A percentile compares a stretch with the other conserved stretches of the same genome.
Evolutionary conservation across 2,329 filamentous ascomycete genomes (phyloP).

Genomic region (Neofusicoccum umdonicola): DNA sequence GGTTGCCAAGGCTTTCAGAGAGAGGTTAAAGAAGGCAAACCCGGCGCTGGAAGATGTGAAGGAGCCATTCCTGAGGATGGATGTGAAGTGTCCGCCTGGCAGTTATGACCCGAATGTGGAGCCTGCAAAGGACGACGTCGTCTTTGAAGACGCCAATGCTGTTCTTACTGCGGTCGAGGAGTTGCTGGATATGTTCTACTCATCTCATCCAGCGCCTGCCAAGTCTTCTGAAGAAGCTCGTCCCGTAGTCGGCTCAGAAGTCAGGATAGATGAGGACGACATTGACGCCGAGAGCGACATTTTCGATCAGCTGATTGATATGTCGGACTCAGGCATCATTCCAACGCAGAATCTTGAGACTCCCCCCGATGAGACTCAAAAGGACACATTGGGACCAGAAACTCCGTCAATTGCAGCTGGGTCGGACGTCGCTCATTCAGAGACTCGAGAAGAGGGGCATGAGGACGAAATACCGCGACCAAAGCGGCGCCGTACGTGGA

Average conservation of each 20-base stretch:
- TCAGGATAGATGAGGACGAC: not conserved
- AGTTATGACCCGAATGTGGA: conserved; percentile 73
- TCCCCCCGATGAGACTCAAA: not conserved
- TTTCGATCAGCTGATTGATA: not conserved
- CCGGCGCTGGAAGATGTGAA: conserved; percentile 33
- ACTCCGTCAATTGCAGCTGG: not conserved
- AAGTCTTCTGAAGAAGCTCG: not conserved
- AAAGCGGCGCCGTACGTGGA: conserved; percentile 26
- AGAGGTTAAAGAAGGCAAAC: conserved; percentile 39
- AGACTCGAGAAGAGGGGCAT: not conserved
- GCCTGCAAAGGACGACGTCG: conserved; percentile 67
- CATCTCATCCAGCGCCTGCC: conserved; percentile 19
- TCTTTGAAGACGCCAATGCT: conserved; percentile 59
- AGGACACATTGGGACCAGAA: too few relatives aligned
- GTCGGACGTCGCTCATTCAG: not conserved
- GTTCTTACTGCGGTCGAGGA: conserved; percentile 45
- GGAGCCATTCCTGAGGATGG: conserved; percentile 62
- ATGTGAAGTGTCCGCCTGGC: conserved; percentile 59
- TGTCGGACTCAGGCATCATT: not conserved
- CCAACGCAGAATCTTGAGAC: too few relatives aligned
- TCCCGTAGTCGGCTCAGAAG: not conserved
- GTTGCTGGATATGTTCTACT: conserved; percentile 45
- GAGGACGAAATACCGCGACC: not conserved
- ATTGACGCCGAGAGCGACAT: not conserved
- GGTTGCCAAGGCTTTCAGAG: conserved; percentile 54